These are phyloP conservation scores for Blastobotrys malaysiensis DNA, from an alignment of 1,139 yeast genomes.

Conservation along the genomic window DNA sequence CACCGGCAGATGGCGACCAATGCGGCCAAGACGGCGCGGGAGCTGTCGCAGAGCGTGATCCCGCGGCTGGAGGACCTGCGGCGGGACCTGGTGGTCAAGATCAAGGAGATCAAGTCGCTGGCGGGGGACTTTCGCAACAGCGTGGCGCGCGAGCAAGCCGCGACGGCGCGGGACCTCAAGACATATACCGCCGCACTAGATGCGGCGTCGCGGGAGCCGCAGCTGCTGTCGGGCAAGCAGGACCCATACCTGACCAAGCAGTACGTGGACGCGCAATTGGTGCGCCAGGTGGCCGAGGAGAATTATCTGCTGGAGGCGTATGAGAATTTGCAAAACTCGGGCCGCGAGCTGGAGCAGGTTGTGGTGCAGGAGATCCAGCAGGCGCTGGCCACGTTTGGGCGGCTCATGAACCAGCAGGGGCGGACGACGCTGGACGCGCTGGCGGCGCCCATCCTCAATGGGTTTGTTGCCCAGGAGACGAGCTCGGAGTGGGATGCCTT, in stretches of 20 bases:
- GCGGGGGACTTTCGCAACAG: conserved; percentile 79
- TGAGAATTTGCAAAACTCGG: conserved; percentile 79
- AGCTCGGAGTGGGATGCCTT: conserved; percentile 87
- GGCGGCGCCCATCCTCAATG: conserved; percentile 61
- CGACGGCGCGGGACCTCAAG: conserved; percentile 40
- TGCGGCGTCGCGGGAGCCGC: conserved; percentile 30
- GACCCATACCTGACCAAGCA: conserved; percentile 82
- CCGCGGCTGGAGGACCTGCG: conserved; percentile 85
- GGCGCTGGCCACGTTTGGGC: conserved; percentile 68
- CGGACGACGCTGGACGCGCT: conserved; percentile 37
- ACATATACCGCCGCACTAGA: conserved; percentile 29
- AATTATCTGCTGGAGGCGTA: conserved; percentile 83
- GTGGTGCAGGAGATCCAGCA: conserved; percentile 83
- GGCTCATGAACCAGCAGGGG: conserved; percentile 32
- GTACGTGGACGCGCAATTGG: conserved; percentile 68
- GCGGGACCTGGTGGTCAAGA: conserved; percentile 73
- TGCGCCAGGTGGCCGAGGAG: conserved; percentile 74
- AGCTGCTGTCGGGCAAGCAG: conserved; percentile 41
- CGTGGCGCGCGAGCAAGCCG: conserved; percentile 60
- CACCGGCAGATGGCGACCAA: conserved; percentile 68
- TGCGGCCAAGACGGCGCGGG: conserved; percentile 66
- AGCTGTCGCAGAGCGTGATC: conserved; percentile 58
- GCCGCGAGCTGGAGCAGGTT: conserved; percentile 81
- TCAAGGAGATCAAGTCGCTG: conserved; percentile 77
- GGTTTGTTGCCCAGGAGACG: conserved; percentile 73